These are phyloP conservation scores for Emiliania huxleyi DNA, from an alignment of 78 protist genomes.

Conservation along the genomic window DNA sequence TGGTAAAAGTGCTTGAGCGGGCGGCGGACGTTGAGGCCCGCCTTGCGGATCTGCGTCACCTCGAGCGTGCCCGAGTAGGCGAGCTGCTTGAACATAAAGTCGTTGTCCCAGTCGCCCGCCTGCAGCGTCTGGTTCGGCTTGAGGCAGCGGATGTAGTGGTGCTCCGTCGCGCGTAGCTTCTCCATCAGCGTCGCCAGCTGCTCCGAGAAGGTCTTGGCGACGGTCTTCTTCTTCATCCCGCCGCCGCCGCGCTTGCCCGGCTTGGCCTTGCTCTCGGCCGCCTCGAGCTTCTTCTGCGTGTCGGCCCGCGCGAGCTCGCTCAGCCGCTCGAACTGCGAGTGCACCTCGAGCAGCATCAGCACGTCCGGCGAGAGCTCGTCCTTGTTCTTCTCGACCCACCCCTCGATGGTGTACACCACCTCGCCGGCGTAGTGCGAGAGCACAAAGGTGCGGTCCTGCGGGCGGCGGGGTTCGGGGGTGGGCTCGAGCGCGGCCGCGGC, in stretches of 20 bases:
- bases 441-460: background rate
- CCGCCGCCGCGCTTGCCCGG: background rate
- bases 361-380: slow-evolving; percentile 48
- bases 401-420: slow-evolving; percentile 74
- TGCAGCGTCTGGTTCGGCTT: slow-evolving; percentile 71
- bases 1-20: slow-evolving; percentile 13
- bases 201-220: background rate
- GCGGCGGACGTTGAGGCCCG: background rate
- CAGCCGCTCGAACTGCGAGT: background rate
- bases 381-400: slow-evolving; percentile 84
- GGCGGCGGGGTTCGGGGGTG: too few relatives aligned
- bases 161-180: slow-evolving; percentile 59
- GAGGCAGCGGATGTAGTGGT: slow-evolving; percentile 88
- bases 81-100: background rate
- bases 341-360: background rate
- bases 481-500: too few relatives aligned
- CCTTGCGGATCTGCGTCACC: background rate
- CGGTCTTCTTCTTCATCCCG: background rate
- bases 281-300: background rate
- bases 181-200: slow-evolving; percentile 64
- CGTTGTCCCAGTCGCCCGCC: background rate
- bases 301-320: background rate
- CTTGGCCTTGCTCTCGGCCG: background rate
- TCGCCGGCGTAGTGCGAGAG: slow-evolving; percentile 91
- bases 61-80: background rate